These are phyloP conservation scores for Collybia mongolica DNA, from an alignment of 768 basidiomycete genomes.

Conservation along the genomic window DNA sequence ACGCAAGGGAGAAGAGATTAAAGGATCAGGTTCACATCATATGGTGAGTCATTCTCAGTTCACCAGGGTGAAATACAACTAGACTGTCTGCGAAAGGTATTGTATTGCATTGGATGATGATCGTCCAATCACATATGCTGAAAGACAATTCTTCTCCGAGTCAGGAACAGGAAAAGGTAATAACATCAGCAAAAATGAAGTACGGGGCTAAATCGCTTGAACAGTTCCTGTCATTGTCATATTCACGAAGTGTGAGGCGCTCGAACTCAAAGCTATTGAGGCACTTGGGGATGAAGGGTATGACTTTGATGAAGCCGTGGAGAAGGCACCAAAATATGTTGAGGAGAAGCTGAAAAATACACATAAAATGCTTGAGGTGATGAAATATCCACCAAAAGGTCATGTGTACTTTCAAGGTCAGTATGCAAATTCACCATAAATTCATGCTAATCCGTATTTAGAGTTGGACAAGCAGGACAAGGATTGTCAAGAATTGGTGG, in stretches of 20 bases:
- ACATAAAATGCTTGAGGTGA: background rate
- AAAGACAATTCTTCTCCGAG: slow-evolving; percentile 28
- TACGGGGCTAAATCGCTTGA: background rate
- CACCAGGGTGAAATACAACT: background rate
- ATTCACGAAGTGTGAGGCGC: slow-evolving; percentile 36
- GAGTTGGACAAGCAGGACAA: too few relatives aligned
- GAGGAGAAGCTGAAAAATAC: too few relatives aligned
- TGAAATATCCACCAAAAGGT: slow-evolving; percentile 13
- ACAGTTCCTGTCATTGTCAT: slow-evolving; percentile 36
- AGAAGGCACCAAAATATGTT: slow-evolving; percentile 1
- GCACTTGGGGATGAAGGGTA: slow-evolving; percentile 10
- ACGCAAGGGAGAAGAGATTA: slow-evolving; percentile 13
- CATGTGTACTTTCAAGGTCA: slow-evolving; percentile 13
- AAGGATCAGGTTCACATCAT: slow-evolving; percentile 34
- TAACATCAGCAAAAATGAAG: background rate
- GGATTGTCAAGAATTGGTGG: too few relatives aligned
- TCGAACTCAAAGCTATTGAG: slow-evolving; percentile 1
- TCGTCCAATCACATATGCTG: slow-evolving; percentile 24
- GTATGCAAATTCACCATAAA: too few relatives aligned
- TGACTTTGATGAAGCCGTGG: slow-evolving; percentile 13
- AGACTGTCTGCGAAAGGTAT: slow-evolving; percentile 27
- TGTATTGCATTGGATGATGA: slow-evolving; percentile 28
- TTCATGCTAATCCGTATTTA: too few relatives aligned
- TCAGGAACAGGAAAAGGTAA: slow-evolving; percentile 21
- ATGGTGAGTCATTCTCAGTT: slow-evolving; percentile 23